A percentile compares a stretch with the other conserved stretches of the same genome.
phyloP scores from a whole-genome alignment of 2,329 filamentous ascomycete species.

The Stachybotrys chartarum region DNA sequence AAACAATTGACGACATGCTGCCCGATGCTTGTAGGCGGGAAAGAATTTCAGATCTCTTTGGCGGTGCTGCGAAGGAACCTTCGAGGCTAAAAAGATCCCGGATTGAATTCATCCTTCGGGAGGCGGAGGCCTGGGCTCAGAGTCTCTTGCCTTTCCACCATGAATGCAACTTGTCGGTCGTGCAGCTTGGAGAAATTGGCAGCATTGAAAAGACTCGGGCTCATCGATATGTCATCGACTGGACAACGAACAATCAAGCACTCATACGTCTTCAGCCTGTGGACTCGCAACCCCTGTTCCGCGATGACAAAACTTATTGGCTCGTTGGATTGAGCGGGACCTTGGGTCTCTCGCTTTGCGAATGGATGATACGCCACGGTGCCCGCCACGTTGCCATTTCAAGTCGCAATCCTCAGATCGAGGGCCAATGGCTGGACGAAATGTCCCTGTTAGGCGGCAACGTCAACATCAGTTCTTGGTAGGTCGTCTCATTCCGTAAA shows the following conservation, averaged over 20 bases:
- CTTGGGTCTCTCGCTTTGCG: slow-evolving; percentile 27
- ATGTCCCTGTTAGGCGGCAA: neutral
- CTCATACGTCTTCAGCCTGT: neutral
- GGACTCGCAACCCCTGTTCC: slow-evolving; percentile 10
- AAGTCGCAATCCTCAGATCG: slow-evolving; percentile 27
- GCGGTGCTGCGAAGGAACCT: neutral
- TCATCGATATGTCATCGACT: neutral
- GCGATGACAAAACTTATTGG: slow-evolving; percentile 21
- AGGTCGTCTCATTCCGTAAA: neutral
- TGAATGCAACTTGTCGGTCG: neutral
- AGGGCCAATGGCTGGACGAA: slow-evolving; percentile 17
- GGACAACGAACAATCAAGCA: neutral
- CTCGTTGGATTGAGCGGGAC: slow-evolving; percentile 24
- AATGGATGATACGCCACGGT: slow-evolving; percentile 31
- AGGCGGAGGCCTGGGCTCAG: neutral
- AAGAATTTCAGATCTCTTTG: neutral
- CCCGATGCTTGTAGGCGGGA: neutral
- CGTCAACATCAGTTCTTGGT: neutral
- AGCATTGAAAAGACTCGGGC: neutral
- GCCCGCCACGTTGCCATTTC: slow-evolving; percentile 29
- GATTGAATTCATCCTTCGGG: neutral
- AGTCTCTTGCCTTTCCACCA: neutral
- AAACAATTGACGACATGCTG: neutral
- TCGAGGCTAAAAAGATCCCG: neutral
- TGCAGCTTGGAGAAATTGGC: neutral